phyloP scores from a whole-genome alignment of 1,284 basidiomycete species.

The Boletellus deceptivus region DNA sequence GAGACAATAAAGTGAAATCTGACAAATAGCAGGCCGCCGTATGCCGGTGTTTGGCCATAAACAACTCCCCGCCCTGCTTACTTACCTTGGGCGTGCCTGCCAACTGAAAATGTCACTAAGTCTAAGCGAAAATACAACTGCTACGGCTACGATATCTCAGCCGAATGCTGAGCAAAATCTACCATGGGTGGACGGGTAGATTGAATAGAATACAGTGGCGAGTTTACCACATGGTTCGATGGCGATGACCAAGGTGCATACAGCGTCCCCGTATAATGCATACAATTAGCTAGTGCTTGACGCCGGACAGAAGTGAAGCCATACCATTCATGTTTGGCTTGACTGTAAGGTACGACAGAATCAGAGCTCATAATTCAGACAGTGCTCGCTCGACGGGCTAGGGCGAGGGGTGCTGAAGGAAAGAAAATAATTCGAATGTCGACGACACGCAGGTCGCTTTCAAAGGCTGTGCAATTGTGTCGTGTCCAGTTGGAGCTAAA shows the following conservation, averaged over 20 bases:
- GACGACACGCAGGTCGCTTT: slow-evolving; percentile 6
- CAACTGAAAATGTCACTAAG: slow-evolving; percentile 7
- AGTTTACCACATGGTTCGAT: slow-evolving; percentile 3
- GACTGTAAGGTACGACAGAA: not conserved
- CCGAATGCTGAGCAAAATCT: not conserved
- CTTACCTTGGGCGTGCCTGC: slow-evolving; percentile 21
- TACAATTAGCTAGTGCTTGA: slow-evolving; percentile 1
- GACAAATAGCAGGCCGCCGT: slow-evolving; percentile 32
- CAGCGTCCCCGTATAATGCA: not conserved
- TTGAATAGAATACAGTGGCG: not conserved
- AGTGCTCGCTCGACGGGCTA: not conserved
- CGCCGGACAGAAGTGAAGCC: not conserved
- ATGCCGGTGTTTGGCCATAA: slow-evolving; percentile 36
- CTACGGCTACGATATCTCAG: slow-evolving; percentile 8
- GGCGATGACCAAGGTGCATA: not conserved
- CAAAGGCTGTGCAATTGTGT: slow-evolving; percentile 23
- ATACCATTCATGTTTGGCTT: slow-evolving; percentile 5
- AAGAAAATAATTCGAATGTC: not conserved
- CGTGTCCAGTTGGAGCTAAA: slow-evolving; percentile 9
- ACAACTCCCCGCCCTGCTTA: slow-evolving; percentile 22
- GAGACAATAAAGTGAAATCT: slow-evolving; percentile 34
- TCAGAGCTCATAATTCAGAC: not conserved
- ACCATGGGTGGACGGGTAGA: not conserved
- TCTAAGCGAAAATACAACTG: slow-evolving; percentile 15
- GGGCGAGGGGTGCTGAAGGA: not conserved